Conservation (phyloP, 139 green algal genomes). For the Chlamydomonas incerta region DNA sequence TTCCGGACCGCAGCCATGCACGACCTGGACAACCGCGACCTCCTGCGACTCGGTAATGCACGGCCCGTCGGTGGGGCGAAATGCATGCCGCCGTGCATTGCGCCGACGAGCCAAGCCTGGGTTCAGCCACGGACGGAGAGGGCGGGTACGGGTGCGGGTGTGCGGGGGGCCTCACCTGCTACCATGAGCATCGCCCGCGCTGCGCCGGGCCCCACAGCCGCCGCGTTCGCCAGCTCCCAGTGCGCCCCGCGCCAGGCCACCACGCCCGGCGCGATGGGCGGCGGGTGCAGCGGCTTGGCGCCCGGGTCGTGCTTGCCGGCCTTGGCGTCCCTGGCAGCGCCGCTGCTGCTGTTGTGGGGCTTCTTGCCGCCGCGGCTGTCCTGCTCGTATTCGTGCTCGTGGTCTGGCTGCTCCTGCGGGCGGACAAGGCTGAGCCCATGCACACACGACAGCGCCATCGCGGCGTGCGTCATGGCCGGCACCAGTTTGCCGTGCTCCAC, state of each 20-base stretch:
- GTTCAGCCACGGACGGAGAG: too few species aligned
- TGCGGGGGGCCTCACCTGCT: background rate
- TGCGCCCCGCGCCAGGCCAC: slow-evolving; percentile 9
- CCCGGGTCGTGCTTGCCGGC: background rate
- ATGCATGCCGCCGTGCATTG: too few species aligned
- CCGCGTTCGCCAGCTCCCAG: background rate
- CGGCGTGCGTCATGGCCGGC: background rate
- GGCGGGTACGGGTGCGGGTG: too few species aligned
- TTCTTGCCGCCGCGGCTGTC: background rate
- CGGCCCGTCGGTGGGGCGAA: too few species aligned
- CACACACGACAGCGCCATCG: slow-evolving; percentile 12
- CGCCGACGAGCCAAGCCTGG: too few species aligned
- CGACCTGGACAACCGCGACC: too few species aligned
- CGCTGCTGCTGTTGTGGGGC: too few species aligned
- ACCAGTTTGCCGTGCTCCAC: slow-evolving; percentile 4
- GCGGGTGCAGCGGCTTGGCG: background rate
- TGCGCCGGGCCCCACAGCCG: background rate
- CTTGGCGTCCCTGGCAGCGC: too few species aligned
- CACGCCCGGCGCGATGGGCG: background rate
- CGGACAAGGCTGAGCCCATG: background rate
- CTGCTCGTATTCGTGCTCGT: background rate
- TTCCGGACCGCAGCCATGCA: too few species aligned
- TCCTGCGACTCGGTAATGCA: too few species aligned
- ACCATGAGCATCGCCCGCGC: background rate
- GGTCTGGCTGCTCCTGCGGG: background rate